Base-by-base conservation (phyloP, 306 rosid genomes). In the Citrullus amarus region DNA sequence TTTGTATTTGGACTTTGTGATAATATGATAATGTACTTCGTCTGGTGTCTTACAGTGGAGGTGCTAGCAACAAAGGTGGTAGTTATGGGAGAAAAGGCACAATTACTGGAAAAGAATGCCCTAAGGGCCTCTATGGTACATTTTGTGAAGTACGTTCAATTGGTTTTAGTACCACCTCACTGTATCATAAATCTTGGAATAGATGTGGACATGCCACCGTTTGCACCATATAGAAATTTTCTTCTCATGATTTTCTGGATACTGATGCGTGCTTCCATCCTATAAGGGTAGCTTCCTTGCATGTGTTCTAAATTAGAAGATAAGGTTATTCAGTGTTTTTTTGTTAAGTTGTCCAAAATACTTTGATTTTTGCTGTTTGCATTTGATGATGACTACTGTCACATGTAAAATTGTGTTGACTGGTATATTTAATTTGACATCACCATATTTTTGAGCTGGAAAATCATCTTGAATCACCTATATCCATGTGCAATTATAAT, bases 71-170 rank as follows among this genome's bases (percentile, higher is more conserved):
- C 80, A 81, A 75, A 81, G 90, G 88, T 83, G 98, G 98, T 60
- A 82, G 6, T 81, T 78, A 84, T 79, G 98, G 98, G 75, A 89
- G 85, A 80, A 83, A 84, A 76, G 98, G 98, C 79, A 89, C 96
- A 55, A 80, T 87, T 63, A 90, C 97, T 32, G 98, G 98, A 76
- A 92, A 88, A 88, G 89, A 91, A 83, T 92, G 98, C 83, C 98
- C 97, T 9, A 75, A 88, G 90, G 98, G 98, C 67, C 98, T 94
- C 78, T 92, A 87, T 61, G 97, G 98, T 56, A 88, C 88, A 71
- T 94, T 89, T 83, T 94, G 98, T 57, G 78, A 83, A 95, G 98
- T 93, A 83, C 78, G 88, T 74, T 81, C 83, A 34, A 71, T 36
- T 86, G 25, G 8, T 81, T 53, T 6, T 74, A 34, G 58, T 17